Evolutionary conservation across 116 monocot genomes (phyloP).

Genomic region (Phalaenopsis hybrid): DNA sequence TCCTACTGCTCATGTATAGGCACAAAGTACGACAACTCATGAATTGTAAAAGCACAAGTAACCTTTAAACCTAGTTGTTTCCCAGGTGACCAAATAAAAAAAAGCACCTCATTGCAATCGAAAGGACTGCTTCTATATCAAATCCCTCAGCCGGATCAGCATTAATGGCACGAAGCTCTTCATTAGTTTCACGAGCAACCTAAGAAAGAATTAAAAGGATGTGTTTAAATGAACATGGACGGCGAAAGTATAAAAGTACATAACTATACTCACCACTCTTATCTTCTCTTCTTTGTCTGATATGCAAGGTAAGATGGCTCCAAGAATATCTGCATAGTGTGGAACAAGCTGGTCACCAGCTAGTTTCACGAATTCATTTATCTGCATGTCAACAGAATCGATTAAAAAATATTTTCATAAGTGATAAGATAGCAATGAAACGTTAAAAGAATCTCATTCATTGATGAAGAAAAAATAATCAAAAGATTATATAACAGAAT

Average conservation of each 20-base stretch:
- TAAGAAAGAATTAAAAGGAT: slow-evolving; percentile 7
- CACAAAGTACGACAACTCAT: slow-evolving; percentile 11
- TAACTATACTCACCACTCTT: slow-evolving; percentile 54
- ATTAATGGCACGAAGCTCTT: slow-evolving; percentile 77
- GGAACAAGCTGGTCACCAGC: slow-evolving; percentile 95
- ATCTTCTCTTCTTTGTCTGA: slow-evolving; percentile 98
- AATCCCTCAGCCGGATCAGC: slow-evolving; percentile 83
- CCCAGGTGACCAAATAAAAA: slow-evolving; percentile 13
- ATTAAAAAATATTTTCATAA: background rate
- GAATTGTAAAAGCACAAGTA: slow-evolving; percentile 16
- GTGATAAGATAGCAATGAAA: background rate
- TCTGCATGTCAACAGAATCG: slow-evolving; percentile 38
- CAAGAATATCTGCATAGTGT: slow-evolving; percentile 92
- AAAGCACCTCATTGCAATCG: slow-evolving; percentile 82
- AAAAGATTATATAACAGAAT: background rate
- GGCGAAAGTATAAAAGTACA: background rate
- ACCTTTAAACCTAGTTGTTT: slow-evolving; percentile 24
- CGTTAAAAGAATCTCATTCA: background rate
- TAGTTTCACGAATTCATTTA: slow-evolving; percentile 99
- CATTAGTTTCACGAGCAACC: slow-evolving; percentile 99
- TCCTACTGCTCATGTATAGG: slow-evolving; percentile 14
- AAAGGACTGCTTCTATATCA: slow-evolving; percentile 72
- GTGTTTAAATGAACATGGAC: background rate
- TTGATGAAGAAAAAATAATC: background rate
- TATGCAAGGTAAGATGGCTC: slow-evolving; percentile 96